Evolutionary conservation across 2,329 filamentous ascomycete genomes (phyloP), one percentile per base, ranked within the genome.

Genomic region (Amylocarpus encephaloides): DNA sequence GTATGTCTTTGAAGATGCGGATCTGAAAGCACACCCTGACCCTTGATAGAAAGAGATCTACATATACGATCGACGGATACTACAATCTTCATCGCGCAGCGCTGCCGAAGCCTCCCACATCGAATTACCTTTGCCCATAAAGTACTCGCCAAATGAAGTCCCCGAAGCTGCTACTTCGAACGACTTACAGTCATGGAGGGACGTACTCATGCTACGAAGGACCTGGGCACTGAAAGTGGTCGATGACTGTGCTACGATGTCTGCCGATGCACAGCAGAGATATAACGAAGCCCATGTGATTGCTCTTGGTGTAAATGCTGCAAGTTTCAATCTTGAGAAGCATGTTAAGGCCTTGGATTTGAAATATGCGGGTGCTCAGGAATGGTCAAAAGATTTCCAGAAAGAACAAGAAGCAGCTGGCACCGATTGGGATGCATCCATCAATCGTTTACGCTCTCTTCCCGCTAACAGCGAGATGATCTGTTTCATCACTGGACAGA

Each of bases 131-230:
- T 63, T 73, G 32, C 79, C 77, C 33, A 74, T 72, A 52, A 76
- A 71, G 58, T 85, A 69, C 74, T 73, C 75, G 48, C 69, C 79
- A 39, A 80, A 84, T 55, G 73, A 75, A 50, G 82, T 88, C 29
- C 93, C 93, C n/a, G 90, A 95, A 67, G 85, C 82, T 38, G 85
- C 95, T 59, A 76, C 84, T 63, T 83, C 88, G 54, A 88, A 85
- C 53, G 85, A 90, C 55, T 75, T 96, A 49, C 77, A 84, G 62
- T 85, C 90, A 79, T 98, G 93, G 92, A 87, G 89, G 66, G 80
- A 83, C 40, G 75, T 97, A 18, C 96, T 93, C 73, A 85, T 84
- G 67, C 78, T 83, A 51, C 83, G 93, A 52, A 82, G 85, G 61
- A 76, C 78, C 59, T 98, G 93, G 93, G 86, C 90, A 0, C 71